Evolutionary conservation across 495 filamentous ascomycete genomes (phyloP), one percentile per base, ranked within the genome.

Genomic region (Aspergillus nidulans): DNA sequence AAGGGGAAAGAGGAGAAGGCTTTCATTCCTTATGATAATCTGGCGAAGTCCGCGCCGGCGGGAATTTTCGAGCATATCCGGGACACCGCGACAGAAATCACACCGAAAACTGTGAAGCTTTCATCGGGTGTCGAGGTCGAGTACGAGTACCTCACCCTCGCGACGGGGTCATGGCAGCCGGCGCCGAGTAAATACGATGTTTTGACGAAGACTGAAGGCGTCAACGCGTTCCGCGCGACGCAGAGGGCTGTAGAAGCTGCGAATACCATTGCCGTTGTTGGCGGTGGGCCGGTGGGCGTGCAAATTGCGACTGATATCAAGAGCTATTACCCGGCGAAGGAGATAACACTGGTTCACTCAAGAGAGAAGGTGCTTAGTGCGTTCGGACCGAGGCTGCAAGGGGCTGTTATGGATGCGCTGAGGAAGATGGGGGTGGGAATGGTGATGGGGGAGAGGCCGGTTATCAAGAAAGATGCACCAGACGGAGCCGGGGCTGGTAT

Each of bases 281-380:
- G 80, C 1, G 81, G 75, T 3, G 82, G 81, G 0, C 69, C 80
- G 6, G 80, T 78, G 0, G 81, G 80, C 1, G 70, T 83, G 1
- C 73, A 83, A 64, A 24, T 82, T 20, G 77, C 77, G 0, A 67
- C 69, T 7, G 81, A 85, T 66, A 73, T 77, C 25, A 82, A 81
- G 67, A 64, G 55, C 1, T 64, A 69, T 7, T 79, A 76, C 58
- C 77, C 76, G 0, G 75, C 76, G 5, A 82, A 81, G 66, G 60
- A 70, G 3, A 79, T 84, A 4, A 69, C 68, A 0, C 60, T 85
- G 32, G 64, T 85, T 9, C 79, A 84, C 63, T 85, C 81, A 9
- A 61, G 80, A 23, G 61, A 62, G n/a, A 56, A 61, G 8, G 56
- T 83, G 25, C 56, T 83, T 60, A 61, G 66, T 24, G 61, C 59